phyloP scores from a whole-genome alignment of 1,284 basidiomycete genomes.

The Puccinia novopanici region DNA sequence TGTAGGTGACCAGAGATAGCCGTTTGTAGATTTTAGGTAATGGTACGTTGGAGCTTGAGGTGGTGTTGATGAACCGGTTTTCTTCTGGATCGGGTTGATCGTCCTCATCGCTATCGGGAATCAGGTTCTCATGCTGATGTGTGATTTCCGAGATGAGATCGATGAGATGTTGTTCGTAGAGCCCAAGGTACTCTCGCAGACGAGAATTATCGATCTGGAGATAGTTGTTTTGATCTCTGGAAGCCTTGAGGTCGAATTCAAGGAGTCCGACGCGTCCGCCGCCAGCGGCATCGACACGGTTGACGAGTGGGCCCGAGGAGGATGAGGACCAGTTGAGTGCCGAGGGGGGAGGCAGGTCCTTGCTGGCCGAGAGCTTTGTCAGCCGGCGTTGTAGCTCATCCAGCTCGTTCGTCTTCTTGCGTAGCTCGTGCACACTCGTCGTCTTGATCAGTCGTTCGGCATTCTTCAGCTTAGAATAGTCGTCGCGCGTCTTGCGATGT shows the following conservation, averaged over 20 bases:
- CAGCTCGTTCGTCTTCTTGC: slow-evolving; percentile 28
- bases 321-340: background rate
- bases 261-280: slow-evolving; percentile 27
- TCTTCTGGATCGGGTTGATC: slow-evolving; percentile 11
- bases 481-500: slow-evolving; percentile 43
- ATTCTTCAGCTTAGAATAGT: slow-evolving; percentile 30
- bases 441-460: slow-evolving; percentile 27
- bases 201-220: slow-evolving; percentile 19
- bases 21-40: slow-evolving; percentile 31
- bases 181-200: slow-evolving; percentile 26
- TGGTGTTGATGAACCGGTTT: slow-evolving; percentile 7
- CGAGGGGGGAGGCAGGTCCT: slow-evolving; percentile 13
- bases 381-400: slow-evolving; percentile 36
- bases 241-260: slow-evolving; percentile 38
- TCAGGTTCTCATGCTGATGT: background rate
- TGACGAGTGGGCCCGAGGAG: background rate
- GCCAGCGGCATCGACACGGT: background rate
- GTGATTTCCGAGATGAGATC: slow-evolving; percentile 29
- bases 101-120: background rate
- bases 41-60: background rate
- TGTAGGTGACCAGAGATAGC: slow-evolving; percentile 24
- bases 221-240: background rate
- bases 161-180: slow-evolving; percentile 34
- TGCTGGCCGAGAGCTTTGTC: slow-evolving; percentile 24
- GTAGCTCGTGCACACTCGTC: slow-evolving; percentile 28